Base-by-base conservation (phyloP, 2,329 filamentous ascomycete species). In the Aspergillus sp. region DNA sequence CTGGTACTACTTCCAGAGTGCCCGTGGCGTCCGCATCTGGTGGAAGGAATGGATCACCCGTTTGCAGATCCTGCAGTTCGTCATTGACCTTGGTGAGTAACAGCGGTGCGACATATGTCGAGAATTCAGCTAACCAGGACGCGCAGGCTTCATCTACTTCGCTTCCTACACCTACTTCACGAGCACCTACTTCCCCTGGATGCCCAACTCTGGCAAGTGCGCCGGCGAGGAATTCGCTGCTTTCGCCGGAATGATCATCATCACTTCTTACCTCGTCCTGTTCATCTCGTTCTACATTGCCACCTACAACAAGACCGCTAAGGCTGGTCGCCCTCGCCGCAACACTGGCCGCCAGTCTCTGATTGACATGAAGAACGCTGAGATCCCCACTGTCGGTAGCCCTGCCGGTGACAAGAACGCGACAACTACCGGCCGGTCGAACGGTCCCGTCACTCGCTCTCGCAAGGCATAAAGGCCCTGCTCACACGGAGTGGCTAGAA, bases 1-100 rank as follows among this genome's bases (percentile, higher is more conserved):
- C 85, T 96, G 90, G 90, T 97, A 97, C 84, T 97, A 97, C 82
- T 97, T 97, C 85, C 91, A 97, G 80, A 91, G 88, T 66, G 90
- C 91, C 47, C 90, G 91, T 60, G 93, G 93, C 60, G 83, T 97
- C 71, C 85, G 85, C 64, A 93, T 96, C 74, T 96, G 90, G 90
- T 97, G 91, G 91, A 97, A 97, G 86, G 89, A 96, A 76, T 97
- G 91, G 86, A 94, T 97, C 68, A 97, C 91, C 61, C 88, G 90
- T 66, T 86, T 96, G 66, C 91, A 97, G 75, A 97, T 97, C 72
- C 83, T 88, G 63, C 91, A 97, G 71, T 97, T 97, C 75, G 81
- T 97, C 69, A 91, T 97, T 70, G 91, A 96, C 73, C 85, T 97
- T 53, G 90, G 88, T 90, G 82, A 66, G 85, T 72, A 30, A 35